These are phyloP conservation scores for Suillus decipiens DNA, from an alignment of 768 basidiomycete genomes.

Conservation along the genomic window DNA sequence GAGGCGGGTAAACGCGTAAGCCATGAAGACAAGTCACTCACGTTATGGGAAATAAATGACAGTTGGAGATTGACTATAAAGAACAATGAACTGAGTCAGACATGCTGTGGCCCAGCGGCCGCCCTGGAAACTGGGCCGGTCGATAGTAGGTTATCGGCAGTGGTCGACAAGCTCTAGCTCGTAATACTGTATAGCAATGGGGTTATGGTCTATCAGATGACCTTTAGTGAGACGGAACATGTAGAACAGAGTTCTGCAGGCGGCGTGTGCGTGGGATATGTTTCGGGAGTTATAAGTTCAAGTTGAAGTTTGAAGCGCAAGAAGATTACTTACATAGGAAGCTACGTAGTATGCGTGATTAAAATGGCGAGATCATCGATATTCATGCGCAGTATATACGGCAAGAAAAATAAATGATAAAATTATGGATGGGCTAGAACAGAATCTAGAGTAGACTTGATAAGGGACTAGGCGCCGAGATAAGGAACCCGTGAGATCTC, in stretches of 20 bases:
- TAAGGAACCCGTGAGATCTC: conserved; percentile 26
- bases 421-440: not conserved
- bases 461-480: conserved; percentile 6
- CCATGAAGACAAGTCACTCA: too few relatives aligned
- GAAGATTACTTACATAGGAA: not conserved
- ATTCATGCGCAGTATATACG: not conserved
- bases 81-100: not conserved
- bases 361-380: too few relatives aligned
- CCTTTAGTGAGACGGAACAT: not conserved
- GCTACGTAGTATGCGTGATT: too few relatives aligned
- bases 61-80: not conserved
- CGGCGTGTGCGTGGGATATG: not conserved
- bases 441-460: not conserved
- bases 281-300: not conserved
- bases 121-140: too few relatives aligned
- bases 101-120: not conserved
- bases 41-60: not conserved
- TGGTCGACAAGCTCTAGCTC: too few relatives aligned
- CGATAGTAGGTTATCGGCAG: too few relatives aligned
- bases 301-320: not conserved
- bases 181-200: too few relatives aligned
- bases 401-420: too few relatives aligned
- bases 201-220: not conserved
- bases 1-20: not conserved
- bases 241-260: not conserved